Evolutionary conservation across 495 filamentous ascomycete species (phyloP), one percentile per base, ranked within the genome.

Genomic region (Aspergillus kassunensis): DNA sequence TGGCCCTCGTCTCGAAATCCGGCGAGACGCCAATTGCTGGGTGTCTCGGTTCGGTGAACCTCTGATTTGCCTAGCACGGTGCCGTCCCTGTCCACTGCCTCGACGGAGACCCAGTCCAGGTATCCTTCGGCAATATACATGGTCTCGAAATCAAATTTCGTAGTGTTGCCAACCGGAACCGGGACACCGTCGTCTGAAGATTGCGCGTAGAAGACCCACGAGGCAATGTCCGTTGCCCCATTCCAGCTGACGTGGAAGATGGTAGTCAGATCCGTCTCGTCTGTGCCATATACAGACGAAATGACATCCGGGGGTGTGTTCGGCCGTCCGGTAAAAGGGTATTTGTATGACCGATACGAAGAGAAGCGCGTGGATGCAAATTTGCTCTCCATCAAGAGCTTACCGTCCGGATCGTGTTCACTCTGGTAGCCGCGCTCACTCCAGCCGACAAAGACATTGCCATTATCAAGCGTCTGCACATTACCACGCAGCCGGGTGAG

Each of bases 401-500:
- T 74, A 8, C 82, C 82, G 34, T 82, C 70, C 0, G 71, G 57
- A 0, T 70, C 68, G 58, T 79, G 80, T 56, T 86, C 82, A 4
- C 76, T 83, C 24, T 80, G 67, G 47, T 78, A 79, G 2, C 79
- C 76, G 4, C 70, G 64, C 27, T 78, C 74, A 25, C 83, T 82
- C 80, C 80, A 85, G 45, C 80, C 79, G 19, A 81, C 65, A 13
- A 83, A 75, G 31, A 73, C 55, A 54, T 83, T 82, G 25, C 73
- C 79, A 35, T 76, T 74, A 0, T 79, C 73, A 3, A 86, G 70
- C 2, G 72, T 57, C 55, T 83, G 80, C 13, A 78, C 73, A 49
- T 72, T 83, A 20, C 83, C 83, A 51, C 84, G 82, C n/a, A 80
- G 79, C 15, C 75, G 76, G 16, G 79, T 77, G n/a, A 79, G 62